These are phyloP conservation scores for Rhodotorula sp. DNA, from an alignment of 1,284 basidiomycete species.

Conservation along the genomic window DNA sequence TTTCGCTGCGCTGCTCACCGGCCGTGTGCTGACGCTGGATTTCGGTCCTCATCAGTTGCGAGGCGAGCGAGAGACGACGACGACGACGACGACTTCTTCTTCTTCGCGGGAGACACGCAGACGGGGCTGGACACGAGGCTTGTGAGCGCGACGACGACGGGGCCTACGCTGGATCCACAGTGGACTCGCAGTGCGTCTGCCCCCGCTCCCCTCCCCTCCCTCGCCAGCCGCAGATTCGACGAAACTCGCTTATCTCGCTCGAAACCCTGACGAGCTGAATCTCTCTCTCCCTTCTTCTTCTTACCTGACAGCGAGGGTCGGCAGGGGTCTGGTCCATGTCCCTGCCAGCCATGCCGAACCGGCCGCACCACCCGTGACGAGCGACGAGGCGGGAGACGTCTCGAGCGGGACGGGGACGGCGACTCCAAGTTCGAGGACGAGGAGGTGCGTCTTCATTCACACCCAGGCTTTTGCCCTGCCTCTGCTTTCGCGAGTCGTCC, in stretches of 20 bases:
- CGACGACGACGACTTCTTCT: neutral
- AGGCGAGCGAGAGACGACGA: neutral
- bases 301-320: slow-evolving; percentile 8
- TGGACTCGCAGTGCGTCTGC: slow-evolving; percentile 9
- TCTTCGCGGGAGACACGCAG: no score
- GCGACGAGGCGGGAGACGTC: no score
- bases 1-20: no score
- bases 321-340: slow-evolving; percentile 21
- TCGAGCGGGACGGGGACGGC: no score
- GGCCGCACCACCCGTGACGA: slow-evolving; percentile 2
- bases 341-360: neutral
- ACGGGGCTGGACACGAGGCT: no score
- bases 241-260: neutral
- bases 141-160: neutral
- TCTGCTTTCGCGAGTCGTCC: no score
- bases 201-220: no score
- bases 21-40: neutral
- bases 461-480: no score
- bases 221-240: no score
- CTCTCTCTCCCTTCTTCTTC: neutral
- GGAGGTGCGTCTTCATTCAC: slow-evolving; percentile 2
- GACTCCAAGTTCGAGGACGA: neutral
- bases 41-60: neutral
- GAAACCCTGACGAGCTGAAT: neutral
- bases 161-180: slow-evolving; percentile 7